Conservation (phyloP, 257 asterid genomes). For the Scutellaria minor region DNA sequence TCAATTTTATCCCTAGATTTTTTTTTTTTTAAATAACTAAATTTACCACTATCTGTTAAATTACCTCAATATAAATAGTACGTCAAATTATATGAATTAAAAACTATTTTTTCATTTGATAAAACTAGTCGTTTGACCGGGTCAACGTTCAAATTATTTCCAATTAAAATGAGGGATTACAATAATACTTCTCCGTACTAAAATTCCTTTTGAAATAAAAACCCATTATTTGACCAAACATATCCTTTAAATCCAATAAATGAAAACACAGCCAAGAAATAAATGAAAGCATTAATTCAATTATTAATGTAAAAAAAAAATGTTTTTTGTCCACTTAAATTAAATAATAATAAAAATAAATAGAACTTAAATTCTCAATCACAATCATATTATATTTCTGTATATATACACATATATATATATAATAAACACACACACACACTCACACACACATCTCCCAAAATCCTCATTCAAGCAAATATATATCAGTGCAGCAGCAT, state of each 20-base stretch:
- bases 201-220: too few relatives aligned
- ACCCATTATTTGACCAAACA: too few relatives aligned
- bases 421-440: neutral
- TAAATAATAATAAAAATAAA: constrained; percentile 9
- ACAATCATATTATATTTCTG: neutral
- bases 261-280: neutral
- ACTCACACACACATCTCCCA: neutral
- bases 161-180: too few relatives aligned
- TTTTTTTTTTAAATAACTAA: too few relatives aligned
- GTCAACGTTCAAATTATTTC: too few relatives aligned
- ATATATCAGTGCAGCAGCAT: constrained; percentile 4
- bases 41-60: too few relatives aligned
- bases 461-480: constrained; percentile 2
- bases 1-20: too few relatives aligned
- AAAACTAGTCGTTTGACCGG: too few relatives aligned
- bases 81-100: too few relatives aligned
- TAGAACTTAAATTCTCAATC: neutral
- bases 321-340: constrained; percentile 12
- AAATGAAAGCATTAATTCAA: neutral
- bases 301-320: neutral
- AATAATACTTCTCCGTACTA: too few relatives aligned
- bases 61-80: too few relatives aligned
- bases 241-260: neutral
- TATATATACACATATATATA: neutral
- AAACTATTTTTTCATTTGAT: too few relatives aligned